Conservation (phyloP, 139 green algal genomes). For the Micractinium conductrix region DNA sequence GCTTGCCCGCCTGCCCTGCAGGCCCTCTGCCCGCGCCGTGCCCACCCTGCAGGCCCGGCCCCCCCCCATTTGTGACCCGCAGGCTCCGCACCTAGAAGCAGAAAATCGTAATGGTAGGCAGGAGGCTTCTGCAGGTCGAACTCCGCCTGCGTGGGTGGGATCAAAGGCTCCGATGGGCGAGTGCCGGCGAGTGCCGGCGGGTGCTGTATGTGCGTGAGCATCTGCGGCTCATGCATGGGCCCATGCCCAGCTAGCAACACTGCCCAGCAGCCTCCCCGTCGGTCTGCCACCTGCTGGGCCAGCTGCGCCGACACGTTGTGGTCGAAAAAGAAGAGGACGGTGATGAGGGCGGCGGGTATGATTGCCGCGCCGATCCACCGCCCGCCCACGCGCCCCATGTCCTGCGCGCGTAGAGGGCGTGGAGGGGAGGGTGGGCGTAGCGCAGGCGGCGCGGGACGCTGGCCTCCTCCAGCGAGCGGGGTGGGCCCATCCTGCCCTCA, state of each 20-base stretch:
- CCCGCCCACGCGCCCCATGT: conserved; percentile 63
- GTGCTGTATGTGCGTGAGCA: too few species aligned
- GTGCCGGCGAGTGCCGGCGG: too few species aligned
- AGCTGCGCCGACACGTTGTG: conserved; percentile 84
- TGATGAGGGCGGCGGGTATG: conserved; percentile 83
- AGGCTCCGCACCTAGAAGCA: conserved; percentile 72
- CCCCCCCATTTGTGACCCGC: too few species aligned
- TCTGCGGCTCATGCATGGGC: too few species aligned
- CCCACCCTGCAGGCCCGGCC: not conserved
- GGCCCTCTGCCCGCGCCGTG: not conserved
- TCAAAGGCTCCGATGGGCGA: too few species aligned
- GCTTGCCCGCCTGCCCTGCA: not conserved
- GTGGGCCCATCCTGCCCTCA: too few species aligned
- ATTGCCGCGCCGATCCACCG: conserved; percentile 74
- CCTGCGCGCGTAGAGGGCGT: conserved; percentile 43
- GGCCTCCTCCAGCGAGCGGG: too few species aligned
- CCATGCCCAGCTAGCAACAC: too few species aligned
- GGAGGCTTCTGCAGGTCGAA: conserved; percentile 72
- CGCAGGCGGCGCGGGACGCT: too few species aligned
- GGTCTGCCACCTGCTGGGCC: conserved; percentile 71
- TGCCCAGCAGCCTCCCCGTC: too few species aligned
- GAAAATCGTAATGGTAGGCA: conserved; percentile 84
- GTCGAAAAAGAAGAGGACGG: conserved; percentile 93
- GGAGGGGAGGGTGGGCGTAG: too few species aligned
- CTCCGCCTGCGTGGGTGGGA: conserved; percentile 42